Conservation (phyloP, 805 yeast species). For the Candida mattraensis region DNA sequence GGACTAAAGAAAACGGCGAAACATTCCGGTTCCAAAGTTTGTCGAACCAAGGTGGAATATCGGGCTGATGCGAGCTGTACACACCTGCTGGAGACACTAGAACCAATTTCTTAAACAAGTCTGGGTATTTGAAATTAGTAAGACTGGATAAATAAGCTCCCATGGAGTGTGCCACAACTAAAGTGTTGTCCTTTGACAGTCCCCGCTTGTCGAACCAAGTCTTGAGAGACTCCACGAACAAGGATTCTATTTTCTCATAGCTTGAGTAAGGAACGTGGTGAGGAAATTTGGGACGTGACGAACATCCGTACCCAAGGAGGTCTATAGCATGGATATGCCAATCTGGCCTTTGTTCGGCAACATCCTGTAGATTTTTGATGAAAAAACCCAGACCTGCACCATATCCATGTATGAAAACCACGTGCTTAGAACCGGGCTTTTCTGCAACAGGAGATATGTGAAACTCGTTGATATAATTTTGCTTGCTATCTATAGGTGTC, state of each 20-base stretch:
- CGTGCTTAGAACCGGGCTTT: constrained; percentile 36
- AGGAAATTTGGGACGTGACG: constrained; percentile 74
- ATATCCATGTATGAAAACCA: constrained; percentile 87
- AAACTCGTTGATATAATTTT: constrained; percentile 73
- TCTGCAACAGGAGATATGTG: constrained; percentile 44
- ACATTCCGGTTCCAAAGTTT: constrained; percentile 75
- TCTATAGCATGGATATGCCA: constrained; percentile 88
- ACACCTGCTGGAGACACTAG: constrained; percentile 92
- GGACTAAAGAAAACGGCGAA: constrained; percentile 80
- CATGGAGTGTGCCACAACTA: constrained; percentile 83
- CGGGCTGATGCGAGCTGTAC: constrained; percentile 44
- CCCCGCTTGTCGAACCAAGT: constrained; percentile 56
- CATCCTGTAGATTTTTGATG: constrained; percentile 59
- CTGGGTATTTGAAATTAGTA: constrained; percentile 62
- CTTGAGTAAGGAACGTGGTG: constrained; percentile 36
- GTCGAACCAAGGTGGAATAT: constrained; percentile 75
- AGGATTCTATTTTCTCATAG: constrained; percentile 52
- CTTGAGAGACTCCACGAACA: constrained; percentile 65
- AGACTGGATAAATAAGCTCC: constrained; percentile 82
- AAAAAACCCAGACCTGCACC: constrained; percentile 89
- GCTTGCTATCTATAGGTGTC: constrained; percentile 49
- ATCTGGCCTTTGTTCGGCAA: constrained; percentile 34
- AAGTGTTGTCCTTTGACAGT: constrained; percentile 40
- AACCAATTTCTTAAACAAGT: constrained; percentile 63
- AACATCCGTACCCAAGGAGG: constrained; percentile 86